Evolutionary conservation across 2,329 filamentous ascomycete species (phyloP), one percentile per base, ranked within the genome.

Genomic region (Tricladium varicosporioides): DNA sequence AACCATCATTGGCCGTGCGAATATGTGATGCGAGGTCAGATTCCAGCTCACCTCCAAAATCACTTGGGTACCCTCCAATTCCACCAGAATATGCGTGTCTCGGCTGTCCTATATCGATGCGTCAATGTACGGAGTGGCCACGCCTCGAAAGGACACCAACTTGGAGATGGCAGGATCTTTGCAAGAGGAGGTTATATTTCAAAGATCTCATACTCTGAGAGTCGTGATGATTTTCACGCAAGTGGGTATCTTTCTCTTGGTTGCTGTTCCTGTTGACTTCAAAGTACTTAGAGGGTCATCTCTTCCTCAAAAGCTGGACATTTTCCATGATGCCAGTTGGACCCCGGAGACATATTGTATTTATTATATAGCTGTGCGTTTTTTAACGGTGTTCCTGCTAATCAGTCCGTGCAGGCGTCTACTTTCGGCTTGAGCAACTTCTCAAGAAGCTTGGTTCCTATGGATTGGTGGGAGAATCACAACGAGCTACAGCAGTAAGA

Each of bases 71-170:
- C 22, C 16, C 31, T 22, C 46, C 22, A 48, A n/a, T 48, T 27
- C 22, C 46, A 48, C 36, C 18, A 55, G n/a, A 47, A 51, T 19
- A 40, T 31, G 18, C 18, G 42, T n/a, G 40, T 15, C 22, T 13
- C 8, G 4, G 19, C 9, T 14, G n/a, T 15, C 11, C 16, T 31
- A 13, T 46, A 19, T 19, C 19, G 48, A 33, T 58, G 56, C 32
- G 47, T 43, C 1, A 52, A 52, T 42, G 15, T 49, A 15, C 42
- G 48, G 13, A 15, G 43, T 49, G 57, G 57, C 3, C 57, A 59
- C 19, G 49, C 19, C 22, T 45, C 57, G 3, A 59, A 53, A 45
- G 57, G 57, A 5, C 57, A 59, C 32, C 57, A 59, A 50, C 13
- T 45, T n/a, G 36, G 44, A 11, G 19, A 55, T 48, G 57, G 57